These are phyloP conservation scores for Fremontodendron californicum DNA, from an alignment of 345 rosid genomes.

Conservation along the genomic window DNA sequence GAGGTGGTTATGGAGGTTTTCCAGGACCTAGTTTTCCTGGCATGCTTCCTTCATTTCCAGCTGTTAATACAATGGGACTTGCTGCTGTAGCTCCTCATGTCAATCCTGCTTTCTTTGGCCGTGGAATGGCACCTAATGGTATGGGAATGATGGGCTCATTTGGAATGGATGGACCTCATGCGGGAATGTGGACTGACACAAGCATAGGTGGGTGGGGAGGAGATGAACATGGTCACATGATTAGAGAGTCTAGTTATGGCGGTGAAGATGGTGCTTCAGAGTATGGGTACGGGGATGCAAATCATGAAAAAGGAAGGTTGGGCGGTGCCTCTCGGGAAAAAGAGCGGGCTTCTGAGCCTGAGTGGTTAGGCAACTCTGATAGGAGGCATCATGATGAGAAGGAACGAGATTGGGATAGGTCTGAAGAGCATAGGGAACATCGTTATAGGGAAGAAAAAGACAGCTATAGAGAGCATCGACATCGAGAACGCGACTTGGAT, in stretches of 20 bases:
- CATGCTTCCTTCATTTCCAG: conserved; percentile 72
- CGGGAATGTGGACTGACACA: conserved; percentile 69
- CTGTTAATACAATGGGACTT: conserved; percentile 75
- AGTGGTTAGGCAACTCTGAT: conserved; percentile 64
- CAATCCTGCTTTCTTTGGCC: conserved; percentile 73
- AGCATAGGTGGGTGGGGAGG: conserved; percentile 68
- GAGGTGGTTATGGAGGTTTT: conserved; percentile 73
- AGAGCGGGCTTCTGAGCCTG: conserved; percentile 62
- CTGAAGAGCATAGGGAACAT: conserved; percentile 55
- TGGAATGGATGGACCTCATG: conserved; percentile 68
- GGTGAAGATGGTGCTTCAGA: conserved; percentile 88
- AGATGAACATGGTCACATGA: conserved; percentile 48
- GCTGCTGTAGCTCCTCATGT: conserved; percentile 88
- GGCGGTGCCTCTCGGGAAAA: conserved; percentile 50
- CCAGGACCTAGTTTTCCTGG: conserved; percentile 72
- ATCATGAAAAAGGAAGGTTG: conserved; percentile 64
- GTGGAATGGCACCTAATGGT: conserved; percentile 63
- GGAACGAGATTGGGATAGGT: conserved; percentile 49
- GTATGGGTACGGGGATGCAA: conserved; percentile 72
- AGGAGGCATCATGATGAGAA: conserved; percentile 56
- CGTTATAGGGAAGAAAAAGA: conserved; percentile 62
- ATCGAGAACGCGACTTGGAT: conserved; percentile 61
- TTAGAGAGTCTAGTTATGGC: conserved; percentile 67
- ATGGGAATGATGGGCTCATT: conserved; percentile 60
- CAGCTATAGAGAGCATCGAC: conserved; percentile 56